Evolutionary conservation across 495 filamentous ascomycete species (phyloP).

Genomic region (Melanomma pulvis-pyrius): DNA sequence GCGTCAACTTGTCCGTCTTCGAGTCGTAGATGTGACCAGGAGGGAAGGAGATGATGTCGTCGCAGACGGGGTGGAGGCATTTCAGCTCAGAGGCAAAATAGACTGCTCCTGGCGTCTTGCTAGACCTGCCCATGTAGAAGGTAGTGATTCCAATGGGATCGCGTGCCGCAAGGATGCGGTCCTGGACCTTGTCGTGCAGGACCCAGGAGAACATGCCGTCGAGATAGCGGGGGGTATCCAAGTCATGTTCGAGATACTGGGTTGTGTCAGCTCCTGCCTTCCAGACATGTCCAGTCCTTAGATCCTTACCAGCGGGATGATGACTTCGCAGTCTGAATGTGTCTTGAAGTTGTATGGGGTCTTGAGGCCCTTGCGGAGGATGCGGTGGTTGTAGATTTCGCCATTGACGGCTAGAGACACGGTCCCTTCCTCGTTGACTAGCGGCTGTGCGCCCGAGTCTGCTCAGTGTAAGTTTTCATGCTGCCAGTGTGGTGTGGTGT

Average conservation of each 20-base stretch:
- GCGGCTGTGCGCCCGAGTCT: conserved; percentile 94
- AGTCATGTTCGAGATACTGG: conserved; percentile 88
- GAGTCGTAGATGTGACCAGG: conserved; percentile 97
- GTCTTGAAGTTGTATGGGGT: conserved; percentile 91
- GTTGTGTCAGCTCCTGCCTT: conserved; percentile 37
- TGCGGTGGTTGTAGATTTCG: conserved; percentile 98
- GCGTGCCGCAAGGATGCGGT: conserved; percentile 89
- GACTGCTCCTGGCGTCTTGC: conserved; percentile 75
- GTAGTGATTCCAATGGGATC: conserved; percentile 98
- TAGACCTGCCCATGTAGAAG: conserved; percentile 92
- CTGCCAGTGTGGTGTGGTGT: not conserved
- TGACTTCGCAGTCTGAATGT: conserved; percentile 96
- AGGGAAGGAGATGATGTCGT: conserved; percentile 91
- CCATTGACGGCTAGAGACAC: conserved; percentile 96
- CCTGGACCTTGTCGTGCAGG: conserved; percentile 87
- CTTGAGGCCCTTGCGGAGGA: conserved; percentile 83
- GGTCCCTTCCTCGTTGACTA: conserved; percentile 85
- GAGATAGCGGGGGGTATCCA: conserved; percentile 90
- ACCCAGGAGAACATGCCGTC: conserved; percentile 99
- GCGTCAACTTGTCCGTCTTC: conserved; percentile 72
- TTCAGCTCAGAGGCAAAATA: conserved; percentile 98
- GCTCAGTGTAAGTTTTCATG: conserved; percentile 24
- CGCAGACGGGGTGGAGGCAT: conserved; percentile 88
- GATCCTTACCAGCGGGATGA: conserved; percentile 83
- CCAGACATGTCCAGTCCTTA: not conserved